Conservation (phyloP, 1,284 basidiomycete genomes). For the Fomitopsis schrenkii region DNA sequence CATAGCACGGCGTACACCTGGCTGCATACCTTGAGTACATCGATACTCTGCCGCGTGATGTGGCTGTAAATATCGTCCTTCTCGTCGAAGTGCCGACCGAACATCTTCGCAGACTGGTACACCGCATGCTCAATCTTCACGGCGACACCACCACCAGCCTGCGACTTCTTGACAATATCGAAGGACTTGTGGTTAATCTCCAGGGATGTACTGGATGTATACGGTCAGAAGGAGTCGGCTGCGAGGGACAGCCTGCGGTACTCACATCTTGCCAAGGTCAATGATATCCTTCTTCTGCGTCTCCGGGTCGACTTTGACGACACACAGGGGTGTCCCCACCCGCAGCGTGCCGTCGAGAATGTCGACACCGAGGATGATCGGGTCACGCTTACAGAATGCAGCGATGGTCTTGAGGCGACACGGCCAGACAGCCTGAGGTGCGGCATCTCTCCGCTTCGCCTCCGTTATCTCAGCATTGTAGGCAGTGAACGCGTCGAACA, state of each 20-base stretch:
- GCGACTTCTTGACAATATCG: conserved; percentile 86
- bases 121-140: conserved; percentile 98
- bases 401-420: conserved; percentile 92
- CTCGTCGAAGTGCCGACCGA: conserved; percentile 93
- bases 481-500: conserved; percentile 97
- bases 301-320: conserved; percentile 83
- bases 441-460: conserved; percentile 89
- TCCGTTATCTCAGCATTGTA: conserved; percentile 94
- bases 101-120: conserved; percentile 94
- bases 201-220: conserved; percentile 69
- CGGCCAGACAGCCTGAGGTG: conserved; percentile 96
- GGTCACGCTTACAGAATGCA: conserved; percentile 94
- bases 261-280: conserved; percentile 91
- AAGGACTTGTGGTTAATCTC: conserved; percentile 89
- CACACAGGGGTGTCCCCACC: conserved; percentile 95
- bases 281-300: conserved; percentile 92
- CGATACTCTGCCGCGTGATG: conserved; percentile 90
- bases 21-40: conserved; percentile 78
- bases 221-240: neutral
- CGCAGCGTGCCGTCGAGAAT: conserved; percentile 91
- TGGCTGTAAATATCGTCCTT: conserved; percentile 93
- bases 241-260: neutral
- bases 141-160: conserved; percentile 94
- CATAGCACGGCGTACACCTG: conserved; percentile 5
- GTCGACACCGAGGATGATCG: conserved; percentile 96